Evolutionary conservation across 2,329 filamentous ascomycete genomes (phyloP).

Genomic region (Fusarium torreyae): DNA sequence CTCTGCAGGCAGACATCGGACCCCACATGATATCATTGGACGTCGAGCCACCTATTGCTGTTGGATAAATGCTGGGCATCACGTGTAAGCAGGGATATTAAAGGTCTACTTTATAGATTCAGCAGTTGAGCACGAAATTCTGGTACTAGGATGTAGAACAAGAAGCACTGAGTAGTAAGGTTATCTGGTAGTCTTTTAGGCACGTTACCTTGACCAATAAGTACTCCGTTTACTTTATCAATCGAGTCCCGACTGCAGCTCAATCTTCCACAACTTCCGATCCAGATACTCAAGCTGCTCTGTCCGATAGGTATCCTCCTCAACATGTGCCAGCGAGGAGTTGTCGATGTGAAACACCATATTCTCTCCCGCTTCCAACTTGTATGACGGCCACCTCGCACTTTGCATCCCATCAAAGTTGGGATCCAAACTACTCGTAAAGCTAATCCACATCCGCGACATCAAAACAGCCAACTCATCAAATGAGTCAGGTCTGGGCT

Average conservation of each 20-base stretch:
- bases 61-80: no score
- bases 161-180: no score
- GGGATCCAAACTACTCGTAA: constrained; percentile 14
- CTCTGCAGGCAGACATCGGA: no score
- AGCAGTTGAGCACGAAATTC: no score
- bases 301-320: constrained; percentile 21
- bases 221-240: neutral
- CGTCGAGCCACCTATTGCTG: no score
- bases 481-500: constrained; percentile 18
- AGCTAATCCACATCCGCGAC: constrained; percentile 37
- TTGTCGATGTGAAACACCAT: constrained; percentile 34
- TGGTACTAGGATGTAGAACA: no score
- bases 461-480: constrained; percentile 14
- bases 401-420: constrained; percentile 26
- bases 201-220: no score
- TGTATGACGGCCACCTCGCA: constrained; percentile 21
- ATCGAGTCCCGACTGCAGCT: constrained; percentile 5
- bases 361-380: neutral
- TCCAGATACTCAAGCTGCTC: constrained; percentile 39
- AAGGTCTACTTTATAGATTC: no score
- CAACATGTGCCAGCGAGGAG: constrained; percentile 13
- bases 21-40: no score
- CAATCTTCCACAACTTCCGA: constrained; percentile 29
- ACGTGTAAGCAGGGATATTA: no score
- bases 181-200: no score